A percentile compares a stretch with the other conserved stretches of the same genome.
Evolutionary conservation across 2,329 filamentous ascomycete species (phyloP).

Genomic region (Peltaster fructicola): DNA sequence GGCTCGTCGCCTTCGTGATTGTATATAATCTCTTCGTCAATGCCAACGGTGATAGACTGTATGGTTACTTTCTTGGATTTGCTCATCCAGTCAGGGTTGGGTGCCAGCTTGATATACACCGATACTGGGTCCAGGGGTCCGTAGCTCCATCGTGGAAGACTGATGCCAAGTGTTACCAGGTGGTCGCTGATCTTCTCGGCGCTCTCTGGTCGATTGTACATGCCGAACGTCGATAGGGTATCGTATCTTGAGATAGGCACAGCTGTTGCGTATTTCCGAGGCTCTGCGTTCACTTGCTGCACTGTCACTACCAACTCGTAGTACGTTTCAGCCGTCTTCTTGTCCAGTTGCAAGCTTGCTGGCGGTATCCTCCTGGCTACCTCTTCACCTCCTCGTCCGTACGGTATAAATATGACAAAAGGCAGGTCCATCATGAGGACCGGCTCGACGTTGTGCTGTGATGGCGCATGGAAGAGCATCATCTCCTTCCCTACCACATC

Average conservation of each 20-base stretch:
- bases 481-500: conserved; percentile 95
- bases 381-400: conserved; percentile 78
- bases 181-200: conserved; percentile 77
- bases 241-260: conserved; percentile 88
- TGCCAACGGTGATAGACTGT: conserved; percentile 78
- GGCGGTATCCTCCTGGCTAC: conserved; percentile 78
- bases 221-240: conserved; percentile 92
- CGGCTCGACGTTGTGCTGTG: conserved; percentile 69
- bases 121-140: conserved; percentile 88
- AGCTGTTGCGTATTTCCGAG: conserved; percentile 82
- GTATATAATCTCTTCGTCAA: conserved; percentile 97
- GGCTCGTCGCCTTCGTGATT: conserved; percentile 96
- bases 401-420: conserved; percentile 94
- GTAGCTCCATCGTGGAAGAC: conserved; percentile 88
- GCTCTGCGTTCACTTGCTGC: conserved; percentile 71
- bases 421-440: conserved; percentile 93
- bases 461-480: conserved; percentile 69
- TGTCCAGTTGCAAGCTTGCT: conserved; percentile 75
- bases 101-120: conserved; percentile 85
- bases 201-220: conserved; percentile 94
- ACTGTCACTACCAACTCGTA: conserved; percentile 95
- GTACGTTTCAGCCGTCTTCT: conserved; percentile 86
- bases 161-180: conserved; percentile 78
- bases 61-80: conserved; percentile 89
- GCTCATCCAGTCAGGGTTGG: conserved; percentile 76